phyloP scores from a whole-genome alignment of 2,329 filamentous ascomycete genomes.

The Hortaea werneckii region DNA sequence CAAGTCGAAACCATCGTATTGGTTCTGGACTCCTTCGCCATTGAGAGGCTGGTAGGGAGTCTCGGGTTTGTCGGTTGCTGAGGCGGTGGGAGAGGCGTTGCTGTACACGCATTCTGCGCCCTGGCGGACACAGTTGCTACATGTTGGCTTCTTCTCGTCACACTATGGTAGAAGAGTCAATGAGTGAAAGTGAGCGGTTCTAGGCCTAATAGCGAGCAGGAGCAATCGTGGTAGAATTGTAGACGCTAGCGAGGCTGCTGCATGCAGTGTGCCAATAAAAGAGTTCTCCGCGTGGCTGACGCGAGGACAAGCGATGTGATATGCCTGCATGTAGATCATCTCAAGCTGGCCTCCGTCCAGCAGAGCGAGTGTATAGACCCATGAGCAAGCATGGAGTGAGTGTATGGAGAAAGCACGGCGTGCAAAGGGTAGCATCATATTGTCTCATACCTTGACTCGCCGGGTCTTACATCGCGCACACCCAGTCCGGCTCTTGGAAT shows the following conservation, averaged over 20 bases:
- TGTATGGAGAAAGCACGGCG: neutral
- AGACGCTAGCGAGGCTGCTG: no score
- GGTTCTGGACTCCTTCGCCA: neutral
- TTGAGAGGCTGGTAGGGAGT: constrained; percentile 1
- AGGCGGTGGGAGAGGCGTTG: neutral
- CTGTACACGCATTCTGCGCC: neutral
- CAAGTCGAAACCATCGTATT: constrained; percentile 19
- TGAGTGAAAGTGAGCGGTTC: no score
- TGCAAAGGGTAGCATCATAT: neutral
- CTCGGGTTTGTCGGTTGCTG: no score
- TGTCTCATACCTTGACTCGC: constrained; percentile 18
- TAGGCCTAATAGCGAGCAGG: no score
- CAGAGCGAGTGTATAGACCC: no score
- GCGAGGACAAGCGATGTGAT: no score
- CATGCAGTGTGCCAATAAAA: no score
- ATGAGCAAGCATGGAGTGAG: no score
- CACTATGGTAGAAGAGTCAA: constrained; percentile 9
- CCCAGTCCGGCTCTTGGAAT: constrained; percentile 19
- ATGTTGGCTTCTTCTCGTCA: constrained; percentile 17
- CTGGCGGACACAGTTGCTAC: constrained; percentile 18
- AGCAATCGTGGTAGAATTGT: no score
- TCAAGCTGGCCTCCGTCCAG: no score
- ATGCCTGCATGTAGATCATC: no score
- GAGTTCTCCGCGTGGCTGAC: no score
- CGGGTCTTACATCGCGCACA: constrained; percentile 18